phyloP scores from a whole-genome alignment of 2,329 filamentous ascomycete species.

The Cercospora berteroae region DNA sequence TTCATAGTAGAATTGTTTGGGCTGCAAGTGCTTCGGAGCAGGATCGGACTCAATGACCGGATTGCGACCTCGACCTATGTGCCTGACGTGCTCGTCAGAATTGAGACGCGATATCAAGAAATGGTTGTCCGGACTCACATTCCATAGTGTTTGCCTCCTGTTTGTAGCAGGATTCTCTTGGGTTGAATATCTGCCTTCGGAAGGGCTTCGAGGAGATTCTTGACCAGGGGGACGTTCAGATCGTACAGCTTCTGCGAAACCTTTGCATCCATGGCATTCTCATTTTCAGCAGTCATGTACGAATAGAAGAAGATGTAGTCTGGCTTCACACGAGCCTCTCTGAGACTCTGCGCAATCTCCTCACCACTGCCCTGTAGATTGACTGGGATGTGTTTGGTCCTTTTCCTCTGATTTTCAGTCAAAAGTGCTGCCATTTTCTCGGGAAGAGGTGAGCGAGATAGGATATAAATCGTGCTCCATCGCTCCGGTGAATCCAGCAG shows the following conservation, averaged over 20 bases:
- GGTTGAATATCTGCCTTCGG: conserved; percentile 42
- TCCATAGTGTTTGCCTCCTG: conserved; percentile 50
- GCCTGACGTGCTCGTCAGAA: background rate
- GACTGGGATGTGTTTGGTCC: conserved; percentile 19
- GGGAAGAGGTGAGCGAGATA: conserved; percentile 46
- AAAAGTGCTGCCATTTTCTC: conserved; percentile 17
- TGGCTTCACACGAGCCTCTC: conserved; percentile 32
- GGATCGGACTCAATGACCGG: conserved; percentile 47
- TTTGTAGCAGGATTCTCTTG: conserved; percentile 49
- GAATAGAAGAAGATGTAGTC: conserved; percentile 54
- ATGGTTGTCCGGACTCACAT: too few relatives aligned
- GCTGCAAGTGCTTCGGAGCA: conserved; percentile 42
- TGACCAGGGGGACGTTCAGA: conserved; percentile 36
- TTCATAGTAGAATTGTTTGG: conserved; percentile 55
- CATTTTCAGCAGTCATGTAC: conserved; percentile 43
- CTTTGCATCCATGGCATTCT: conserved; percentile 37
- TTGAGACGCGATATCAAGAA: too few relatives aligned
- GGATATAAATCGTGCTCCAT: conserved; percentile 51
- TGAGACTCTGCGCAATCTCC: conserved; percentile 36
- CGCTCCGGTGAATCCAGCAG: conserved; percentile 45
- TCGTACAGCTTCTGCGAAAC: conserved; percentile 45
- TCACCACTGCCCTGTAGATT: conserved; percentile 35
- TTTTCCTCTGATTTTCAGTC: conserved; percentile 8
- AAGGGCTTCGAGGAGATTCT: conserved; percentile 48
- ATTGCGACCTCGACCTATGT: background rate